Percentiles rank a stretch among this genome's conserved stretches.
Evolutionary conservation across 2,329 filamentous ascomycete species (phyloP).

Genomic region (Penicillium sp.): DNA sequence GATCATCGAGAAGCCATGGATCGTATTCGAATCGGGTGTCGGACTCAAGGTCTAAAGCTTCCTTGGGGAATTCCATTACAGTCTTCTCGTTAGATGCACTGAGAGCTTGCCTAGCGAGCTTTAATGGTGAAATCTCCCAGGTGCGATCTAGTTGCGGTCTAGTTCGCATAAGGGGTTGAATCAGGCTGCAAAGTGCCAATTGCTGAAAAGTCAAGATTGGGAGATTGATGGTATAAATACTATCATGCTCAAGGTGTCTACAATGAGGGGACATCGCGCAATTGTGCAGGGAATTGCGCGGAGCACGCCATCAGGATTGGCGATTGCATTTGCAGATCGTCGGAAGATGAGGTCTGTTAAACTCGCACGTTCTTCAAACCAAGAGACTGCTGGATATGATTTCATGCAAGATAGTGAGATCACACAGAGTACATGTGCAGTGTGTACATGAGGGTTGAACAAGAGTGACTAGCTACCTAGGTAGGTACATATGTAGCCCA

Average conservation of each 20-base stretch:
- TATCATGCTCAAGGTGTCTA: background rate
- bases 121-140: background rate
- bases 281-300: slow-evolving; percentile 11
- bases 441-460: background rate
- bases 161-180: background rate
- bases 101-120: slow-evolving; percentile 3
- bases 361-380: background rate
- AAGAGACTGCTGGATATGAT: background rate
- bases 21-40: slow-evolving; percentile 19
- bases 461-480: background rate
- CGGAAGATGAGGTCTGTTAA: background rate
- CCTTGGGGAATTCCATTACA: background rate
- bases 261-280: slow-evolving; percentile 15
- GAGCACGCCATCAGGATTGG: slow-evolving; percentile 20
- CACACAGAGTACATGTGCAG: too few relatives aligned
- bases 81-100: background rate
- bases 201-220: background rate
- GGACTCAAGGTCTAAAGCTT: slow-evolving; percentile 1
- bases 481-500: background rate
- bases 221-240: background rate
- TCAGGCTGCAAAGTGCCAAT: background rate
- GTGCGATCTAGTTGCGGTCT: background rate
- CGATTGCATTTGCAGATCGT: slow-evolving; percentile 11
- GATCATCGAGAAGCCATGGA: slow-evolving; percentile 30
- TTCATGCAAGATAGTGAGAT: background rate